Conservation (phyloP, 2,329 filamentous ascomycete species). For the Sporothrix curviconia region DNA sequence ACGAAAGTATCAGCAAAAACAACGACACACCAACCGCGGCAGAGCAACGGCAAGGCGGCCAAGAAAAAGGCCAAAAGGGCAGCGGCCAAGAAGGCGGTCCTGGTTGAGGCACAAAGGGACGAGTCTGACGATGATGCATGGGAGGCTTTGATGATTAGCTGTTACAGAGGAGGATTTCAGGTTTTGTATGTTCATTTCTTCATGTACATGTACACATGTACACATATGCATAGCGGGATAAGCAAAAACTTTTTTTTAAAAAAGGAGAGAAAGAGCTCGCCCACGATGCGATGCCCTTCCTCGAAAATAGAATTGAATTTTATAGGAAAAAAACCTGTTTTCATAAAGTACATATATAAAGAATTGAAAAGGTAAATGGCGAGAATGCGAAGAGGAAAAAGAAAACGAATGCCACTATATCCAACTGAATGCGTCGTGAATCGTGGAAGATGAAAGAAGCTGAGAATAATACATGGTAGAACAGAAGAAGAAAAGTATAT, state of each 20-base stretch:
- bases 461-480: neutral
- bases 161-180: neutral
- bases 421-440: neutral
- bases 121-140: slow-evolving; percentile 9
- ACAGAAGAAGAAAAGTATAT: neutral
- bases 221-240: slow-evolving; percentile 5
- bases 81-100: neutral
- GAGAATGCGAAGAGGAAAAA: neutral
- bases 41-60: neutral
- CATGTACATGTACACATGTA: neutral
- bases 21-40: neutral
- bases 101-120: slow-evolving; percentile 8
- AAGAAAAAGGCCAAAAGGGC: neutral
- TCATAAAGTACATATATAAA: neutral
- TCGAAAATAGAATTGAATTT: neutral
- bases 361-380: neutral
- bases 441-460: neutral
- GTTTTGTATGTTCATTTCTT: neutral
- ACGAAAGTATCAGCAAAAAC: neutral
- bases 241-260: neutral
- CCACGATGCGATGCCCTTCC: neutral
- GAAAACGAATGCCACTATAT: neutral
- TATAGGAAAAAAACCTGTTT: neutral
- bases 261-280: neutral
- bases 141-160: slow-evolving; percentile 21